A percentile compares a stretch with the other conserved stretches of the same genome.
These are phyloP conservation scores for Udeniomyces megalosporus DNA, from an alignment of 768 basidiomycete species.

Conservation along the genomic window DNA sequence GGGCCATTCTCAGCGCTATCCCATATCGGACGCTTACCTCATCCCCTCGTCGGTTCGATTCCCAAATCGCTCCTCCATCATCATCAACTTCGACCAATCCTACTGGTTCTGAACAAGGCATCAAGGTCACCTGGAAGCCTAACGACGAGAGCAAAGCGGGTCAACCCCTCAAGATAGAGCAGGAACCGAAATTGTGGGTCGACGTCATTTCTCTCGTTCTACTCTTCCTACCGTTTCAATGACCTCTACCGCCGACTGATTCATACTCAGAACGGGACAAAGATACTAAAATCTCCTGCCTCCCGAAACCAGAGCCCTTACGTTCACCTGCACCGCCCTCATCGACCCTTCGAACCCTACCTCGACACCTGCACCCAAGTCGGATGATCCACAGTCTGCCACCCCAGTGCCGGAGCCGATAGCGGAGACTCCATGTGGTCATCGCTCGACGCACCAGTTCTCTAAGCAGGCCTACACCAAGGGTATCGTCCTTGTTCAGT, in stretches of 20 bases:
- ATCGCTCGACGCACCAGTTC: slow-evolving; percentile 77
- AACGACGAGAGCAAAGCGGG: not conserved
- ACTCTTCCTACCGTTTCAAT: not conserved
- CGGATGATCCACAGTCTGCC: not conserved
- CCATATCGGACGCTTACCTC: not conserved
- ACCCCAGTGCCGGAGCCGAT: slow-evolving; percentile 13
- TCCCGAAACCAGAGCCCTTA: slow-evolving; percentile 36
- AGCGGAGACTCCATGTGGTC: slow-evolving; percentile 36
- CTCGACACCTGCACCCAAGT: not conserved
- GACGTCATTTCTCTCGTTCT: not conserved
- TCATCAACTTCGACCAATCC: too few relatives aligned
- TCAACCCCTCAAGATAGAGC: not conserved
- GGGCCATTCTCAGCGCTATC: too few relatives aligned
- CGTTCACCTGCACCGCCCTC: slow-evolving; percentile 70
- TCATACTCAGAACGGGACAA: too few relatives aligned
- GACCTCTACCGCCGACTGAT: too few relatives aligned
- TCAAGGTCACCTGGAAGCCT: not conserved
- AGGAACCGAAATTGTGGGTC: not conserved
- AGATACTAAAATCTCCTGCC: too few relatives aligned
- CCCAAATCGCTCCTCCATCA: not conserved
- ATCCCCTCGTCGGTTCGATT: not conserved
- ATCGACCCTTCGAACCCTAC: slow-evolving; percentile 19
- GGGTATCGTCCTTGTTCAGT: slow-evolving; percentile 80
- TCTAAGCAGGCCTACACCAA: slow-evolving; percentile 65
- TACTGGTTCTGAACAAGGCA: not conserved